Conservation (phyloP, 805 yeast species). For the Candida ponderosae region DNA sequence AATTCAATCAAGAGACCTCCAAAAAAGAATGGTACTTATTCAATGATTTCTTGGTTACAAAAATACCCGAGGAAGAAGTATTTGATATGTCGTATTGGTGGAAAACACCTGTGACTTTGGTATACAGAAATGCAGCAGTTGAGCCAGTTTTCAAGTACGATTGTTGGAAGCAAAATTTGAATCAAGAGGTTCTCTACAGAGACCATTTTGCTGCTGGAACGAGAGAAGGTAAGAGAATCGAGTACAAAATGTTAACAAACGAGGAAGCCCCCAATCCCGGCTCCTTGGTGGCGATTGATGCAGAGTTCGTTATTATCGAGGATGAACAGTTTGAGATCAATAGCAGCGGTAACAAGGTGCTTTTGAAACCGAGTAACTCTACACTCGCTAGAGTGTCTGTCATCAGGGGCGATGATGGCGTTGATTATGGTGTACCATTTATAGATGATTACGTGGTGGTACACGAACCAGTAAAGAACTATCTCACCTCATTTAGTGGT, state of each 20-base stretch:
- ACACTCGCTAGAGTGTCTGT: slow-evolving; percentile 89
- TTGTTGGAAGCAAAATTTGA: slow-evolving; percentile 42
- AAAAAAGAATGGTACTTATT: slow-evolving; percentile 65
- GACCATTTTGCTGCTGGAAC: slow-evolving; percentile 69
- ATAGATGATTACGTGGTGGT: slow-evolving; percentile 90
- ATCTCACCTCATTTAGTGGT: slow-evolving; percentile 89
- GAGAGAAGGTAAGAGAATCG: slow-evolving; percentile 48
- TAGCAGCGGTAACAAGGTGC: slow-evolving; percentile 58
- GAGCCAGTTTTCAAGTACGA: slow-evolving; percentile 36
- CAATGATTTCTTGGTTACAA: slow-evolving; percentile 84
- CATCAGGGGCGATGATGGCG: slow-evolving; percentile 62
- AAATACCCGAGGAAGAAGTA: slow-evolving; percentile 70
- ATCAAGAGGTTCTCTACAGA: slow-evolving; percentile 59
- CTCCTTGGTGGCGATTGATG: slow-evolving; percentile 84
- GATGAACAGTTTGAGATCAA: slow-evolving; percentile 76
- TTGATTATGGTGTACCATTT: slow-evolving; percentile 64
- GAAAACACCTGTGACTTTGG: slow-evolving; percentile 73
- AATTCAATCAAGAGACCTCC: slow-evolving; percentile 25
- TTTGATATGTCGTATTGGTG: slow-evolving; percentile 64
- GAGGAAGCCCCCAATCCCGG: slow-evolving; percentile 72
- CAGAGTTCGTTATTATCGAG: slow-evolving; percentile 83
- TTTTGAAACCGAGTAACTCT: slow-evolving; percentile 67
- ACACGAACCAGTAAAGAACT: slow-evolving; percentile 65
- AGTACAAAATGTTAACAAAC: slow-evolving; percentile 59
- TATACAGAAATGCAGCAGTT: slow-evolving; percentile 48